A percentile compares a stretch with the other conserved stretches of the same genome.
These are phyloP conservation scores for Diaporthe nobilis DNA, from an alignment of 2,329 filamentous ascomycete genomes.

Conservation along the genomic window DNA sequence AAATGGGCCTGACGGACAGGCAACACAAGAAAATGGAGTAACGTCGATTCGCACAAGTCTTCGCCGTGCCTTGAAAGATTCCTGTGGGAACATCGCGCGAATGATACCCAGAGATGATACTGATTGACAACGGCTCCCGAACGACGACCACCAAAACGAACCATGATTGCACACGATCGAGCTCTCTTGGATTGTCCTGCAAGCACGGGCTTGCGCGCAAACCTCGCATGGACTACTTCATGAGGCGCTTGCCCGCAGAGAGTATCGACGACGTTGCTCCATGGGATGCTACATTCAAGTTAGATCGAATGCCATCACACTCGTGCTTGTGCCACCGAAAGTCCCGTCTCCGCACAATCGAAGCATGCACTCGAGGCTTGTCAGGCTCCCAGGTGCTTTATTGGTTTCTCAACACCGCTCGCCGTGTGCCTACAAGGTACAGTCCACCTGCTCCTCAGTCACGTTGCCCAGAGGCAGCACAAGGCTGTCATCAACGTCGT, in stretches of 20 bases:
- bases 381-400: not conserved
- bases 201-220: not conserved
- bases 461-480: not conserved
- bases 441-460: too few relatives aligned
- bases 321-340: not conserved
- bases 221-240: not conserved
- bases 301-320: constrained; percentile 10
- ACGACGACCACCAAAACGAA: constrained; percentile 3
- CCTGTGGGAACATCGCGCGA: not conserved
- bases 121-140: constrained; percentile 4
- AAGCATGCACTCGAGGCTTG: not conserved
- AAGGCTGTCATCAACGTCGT: not conserved
- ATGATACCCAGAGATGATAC: constrained; percentile 24
- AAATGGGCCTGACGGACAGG: constrained; percentile 22
- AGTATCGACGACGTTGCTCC: not conserved
- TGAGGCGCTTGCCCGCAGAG: not conserved
- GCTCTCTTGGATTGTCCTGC: not conserved
- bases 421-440: not conserved
- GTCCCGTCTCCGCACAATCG: not conserved
- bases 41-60: constrained; percentile 29
- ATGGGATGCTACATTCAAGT: not conserved
- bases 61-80: not conserved
- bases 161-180: not conserved
- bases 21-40: constrained; percentile 35
- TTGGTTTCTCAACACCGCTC: not conserved